phyloP scores from a whole-genome alignment of 2,329 filamentous ascomycete genomes.

The Colletotrichum phormii region DNA sequence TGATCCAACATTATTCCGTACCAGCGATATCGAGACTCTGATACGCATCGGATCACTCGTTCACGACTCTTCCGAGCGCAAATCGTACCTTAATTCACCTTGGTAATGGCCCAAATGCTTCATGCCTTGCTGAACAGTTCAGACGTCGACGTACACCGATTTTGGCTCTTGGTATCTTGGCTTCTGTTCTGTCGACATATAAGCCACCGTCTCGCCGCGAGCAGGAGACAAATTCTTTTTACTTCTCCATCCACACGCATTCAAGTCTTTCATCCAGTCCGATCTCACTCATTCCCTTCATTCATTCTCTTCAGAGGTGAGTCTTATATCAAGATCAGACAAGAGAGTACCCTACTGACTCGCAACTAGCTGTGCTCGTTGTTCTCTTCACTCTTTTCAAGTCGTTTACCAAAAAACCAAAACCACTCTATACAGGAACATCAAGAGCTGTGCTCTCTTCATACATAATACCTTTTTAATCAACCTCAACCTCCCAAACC shows the following conservation, averaged over 20 bases:
- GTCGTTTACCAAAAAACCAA: constrained; percentile 30
- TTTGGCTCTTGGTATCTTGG: background rate
- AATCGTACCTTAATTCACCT: constrained; percentile 14
- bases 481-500: constrained; percentile 35
- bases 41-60: constrained; percentile 19
- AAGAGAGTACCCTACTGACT: constrained; percentile 35
- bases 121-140: background rate
- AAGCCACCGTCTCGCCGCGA: constrained; percentile 45
- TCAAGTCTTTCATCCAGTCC: constrained; percentile 41
- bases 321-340: constrained; percentile 27
- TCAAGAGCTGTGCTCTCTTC: constrained; percentile 58
- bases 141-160: background rate
- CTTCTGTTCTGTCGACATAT: constrained; percentile 47
- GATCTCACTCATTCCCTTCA: constrained; percentile 53
- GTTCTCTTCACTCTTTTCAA: constrained; percentile 56
- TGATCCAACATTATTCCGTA: constrained; percentile 20
- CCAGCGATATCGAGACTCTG: constrained; percentile 17
- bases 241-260: constrained; percentile 45
- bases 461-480: constrained; percentile 45
- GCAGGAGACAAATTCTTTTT: constrained; percentile 37
- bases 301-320: constrained; percentile 61
- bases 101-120: constrained; percentile 19
- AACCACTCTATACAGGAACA: constrained; percentile 48
- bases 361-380: constrained; percentile 59
- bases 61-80: constrained; percentile 16